These are phyloP conservation scores for Babesia sp. DNA, from an alignment of 169 alveolate species.

Conservation along the genomic window DNA sequence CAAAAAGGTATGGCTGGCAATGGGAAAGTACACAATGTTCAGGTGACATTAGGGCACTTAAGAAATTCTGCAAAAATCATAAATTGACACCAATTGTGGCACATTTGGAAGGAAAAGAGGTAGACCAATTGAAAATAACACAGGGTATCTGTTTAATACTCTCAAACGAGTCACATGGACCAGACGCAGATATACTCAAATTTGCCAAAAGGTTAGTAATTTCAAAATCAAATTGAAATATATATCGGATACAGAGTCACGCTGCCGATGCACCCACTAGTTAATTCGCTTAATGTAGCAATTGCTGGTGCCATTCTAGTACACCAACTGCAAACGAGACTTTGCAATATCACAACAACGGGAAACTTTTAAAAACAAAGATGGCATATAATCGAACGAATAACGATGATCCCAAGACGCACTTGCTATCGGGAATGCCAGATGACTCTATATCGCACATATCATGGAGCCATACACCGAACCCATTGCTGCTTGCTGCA, in stretches of 20 bases:
- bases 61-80: conserved; percentile 62
- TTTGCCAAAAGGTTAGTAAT: conserved; percentile 49
- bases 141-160: conserved; percentile 59
- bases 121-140: conserved; percentile 24
- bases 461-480: conserved; percentile 52
- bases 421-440: conserved; percentile 44
- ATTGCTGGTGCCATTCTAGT: conserved; percentile 78
- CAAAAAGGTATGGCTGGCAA: conserved; percentile 30
- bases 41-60: conserved; percentile 58
- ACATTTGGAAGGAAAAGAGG: conserved; percentile 70
- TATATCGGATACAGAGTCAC: conserved; percentile 58
- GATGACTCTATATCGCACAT: conserved; percentile 68
- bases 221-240: background rate
- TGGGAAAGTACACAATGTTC: background rate
- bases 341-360: background rate
- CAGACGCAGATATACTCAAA: conserved; percentile 28
- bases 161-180: conserved; percentile 65
- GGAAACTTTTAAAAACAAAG: background rate
- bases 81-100: conserved; percentile 76
- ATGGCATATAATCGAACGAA: conserved; percentile 52
- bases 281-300: conserved; percentile 75
- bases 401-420: conserved; percentile 53
- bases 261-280: conserved; percentile 77
- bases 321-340: conserved; percentile 59
- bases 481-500: conserved; percentile 64